phyloP scores from a whole-genome alignment of 2,329 filamentous ascomycete species.

The Didymosphaeria variabile region DNA sequence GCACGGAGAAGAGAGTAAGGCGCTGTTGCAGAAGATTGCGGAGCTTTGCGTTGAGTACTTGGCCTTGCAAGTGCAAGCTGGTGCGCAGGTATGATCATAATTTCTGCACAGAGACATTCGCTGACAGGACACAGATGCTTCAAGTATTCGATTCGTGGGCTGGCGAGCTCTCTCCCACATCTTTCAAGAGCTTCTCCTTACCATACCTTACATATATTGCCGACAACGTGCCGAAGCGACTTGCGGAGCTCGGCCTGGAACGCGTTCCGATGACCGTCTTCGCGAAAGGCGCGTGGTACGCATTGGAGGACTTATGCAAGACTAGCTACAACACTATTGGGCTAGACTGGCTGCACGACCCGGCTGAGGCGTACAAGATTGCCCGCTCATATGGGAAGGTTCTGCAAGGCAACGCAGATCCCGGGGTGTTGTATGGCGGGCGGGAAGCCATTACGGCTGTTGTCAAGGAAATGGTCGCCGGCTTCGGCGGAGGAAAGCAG shows the following conservation, averaged over 20 bases:
- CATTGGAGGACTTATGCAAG: slow-evolving; percentile 84
- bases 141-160: slow-evolving; percentile 99
- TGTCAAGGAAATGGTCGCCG: slow-evolving; percentile 85
- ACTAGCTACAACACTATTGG: slow-evolving; percentile 94
- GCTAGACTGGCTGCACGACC: slow-evolving; percentile 93
- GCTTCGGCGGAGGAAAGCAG: slow-evolving; percentile 83
- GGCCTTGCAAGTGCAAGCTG: slow-evolving; percentile 89
- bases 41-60: slow-evolving; percentile 95
- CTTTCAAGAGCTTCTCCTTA: slow-evolving; percentile 85
- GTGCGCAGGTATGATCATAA: slow-evolving; percentile 73
- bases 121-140: slow-evolving; percentile 67
- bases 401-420: slow-evolving; percentile 95
- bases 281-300: slow-evolving; percentile 97
- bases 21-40: slow-evolving; percentile 86
- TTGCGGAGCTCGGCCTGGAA: slow-evolving; percentile 78
- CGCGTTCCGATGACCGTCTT: slow-evolving; percentile 97
- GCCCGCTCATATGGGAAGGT: slow-evolving; percentile 76
- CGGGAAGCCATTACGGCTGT: slow-evolving; percentile 80
- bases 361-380: slow-evolving; percentile 81
- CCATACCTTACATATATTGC: slow-evolving; percentile 89
- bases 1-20: slow-evolving; percentile 81
- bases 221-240: slow-evolving; percentile 75
- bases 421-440: slow-evolving; percentile 88
- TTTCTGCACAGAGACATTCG: not conserved
- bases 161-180: slow-evolving; percentile 84